Conservation (phyloP, 2,329 filamentous ascomycete species). For the Talaromyces marneffei region DNA sequence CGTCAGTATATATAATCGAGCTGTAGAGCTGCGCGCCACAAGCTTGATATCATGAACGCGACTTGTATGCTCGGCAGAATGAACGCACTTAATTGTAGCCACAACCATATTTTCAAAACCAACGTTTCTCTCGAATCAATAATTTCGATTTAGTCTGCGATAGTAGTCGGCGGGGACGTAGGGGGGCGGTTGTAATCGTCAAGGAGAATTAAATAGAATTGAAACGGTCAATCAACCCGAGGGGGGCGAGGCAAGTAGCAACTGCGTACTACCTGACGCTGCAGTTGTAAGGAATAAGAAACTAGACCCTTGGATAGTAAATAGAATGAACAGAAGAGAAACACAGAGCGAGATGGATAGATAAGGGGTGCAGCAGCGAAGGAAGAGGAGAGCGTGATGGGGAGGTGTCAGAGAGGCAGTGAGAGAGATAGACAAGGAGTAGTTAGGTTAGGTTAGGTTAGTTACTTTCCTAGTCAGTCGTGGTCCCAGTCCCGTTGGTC, state of each 20-base stretch:
- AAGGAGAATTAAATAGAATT: not conserved
- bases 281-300: not conserved
- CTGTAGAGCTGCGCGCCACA: not conserved
- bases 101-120: constrained; percentile 47
- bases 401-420: not conserved
- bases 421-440: not conserved
- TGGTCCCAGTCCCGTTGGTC: not conserved
- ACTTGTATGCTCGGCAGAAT: not conserved
- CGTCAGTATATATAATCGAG: constrained; percentile 3
- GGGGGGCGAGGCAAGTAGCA: not conserved
- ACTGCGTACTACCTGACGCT: not conserved
- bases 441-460: no score
- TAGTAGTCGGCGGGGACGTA: not conserved
- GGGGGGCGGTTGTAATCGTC: not conserved
- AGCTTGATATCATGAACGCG: not conserved
- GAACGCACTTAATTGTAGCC: constrained; percentile 57
- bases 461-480: not conserved
- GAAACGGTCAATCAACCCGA: constrained; percentile 2
- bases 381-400: not conserved
- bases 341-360: not conserved
- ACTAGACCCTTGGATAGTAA: not conserved
- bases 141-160: not conserved
- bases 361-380: not conserved
- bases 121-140: not conserved
- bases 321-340: not conserved